Conservation (phyloP, 768 basidiomycete genomes). For the Pleurotus cornucopiae region DNA sequence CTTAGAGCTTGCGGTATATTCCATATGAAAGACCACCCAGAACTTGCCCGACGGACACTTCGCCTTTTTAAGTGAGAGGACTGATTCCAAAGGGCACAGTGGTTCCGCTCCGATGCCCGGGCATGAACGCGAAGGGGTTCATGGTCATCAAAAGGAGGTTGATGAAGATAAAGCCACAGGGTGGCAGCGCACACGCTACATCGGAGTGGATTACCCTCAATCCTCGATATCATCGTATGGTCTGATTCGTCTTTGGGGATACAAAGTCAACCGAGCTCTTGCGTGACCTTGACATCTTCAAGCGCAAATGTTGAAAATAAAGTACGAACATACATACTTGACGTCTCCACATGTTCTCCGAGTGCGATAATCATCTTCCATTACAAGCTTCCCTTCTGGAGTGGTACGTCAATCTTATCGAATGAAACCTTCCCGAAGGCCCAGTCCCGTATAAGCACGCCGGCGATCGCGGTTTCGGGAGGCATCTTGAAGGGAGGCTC, state of each 20-base stretch:
- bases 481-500: slow-evolving; percentile 71
- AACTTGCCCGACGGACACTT: too few species aligned
- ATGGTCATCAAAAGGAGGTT: too few species aligned
- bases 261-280: background rate
- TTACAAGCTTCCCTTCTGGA: slow-evolving; percentile 18
- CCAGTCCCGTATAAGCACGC: slow-evolving; percentile 84
- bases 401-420: slow-evolving; percentile 12
- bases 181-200: too few species aligned
- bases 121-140: too few species aligned
- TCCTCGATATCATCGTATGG: too few species aligned
- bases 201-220: background rate
- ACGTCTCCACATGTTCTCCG: background rate
- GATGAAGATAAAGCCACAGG: too few species aligned
- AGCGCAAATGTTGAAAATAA: background rate
- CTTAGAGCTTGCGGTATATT: too few species aligned
- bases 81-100: too few species aligned
- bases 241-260: too few species aligned
- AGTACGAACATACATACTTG: slow-evolving; percentile 7
- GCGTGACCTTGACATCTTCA: background rate
- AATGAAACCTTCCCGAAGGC: slow-evolving; percentile 52
- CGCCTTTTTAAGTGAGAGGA: too few species aligned
- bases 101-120: too few species aligned
- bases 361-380: background rate
- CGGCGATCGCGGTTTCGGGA: slow-evolving; percentile 73
- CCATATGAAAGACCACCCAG: too few species aligned